Conservation (phyloP, 2,329 filamentous ascomycete genomes). For the Venturia effusa region DNA sequence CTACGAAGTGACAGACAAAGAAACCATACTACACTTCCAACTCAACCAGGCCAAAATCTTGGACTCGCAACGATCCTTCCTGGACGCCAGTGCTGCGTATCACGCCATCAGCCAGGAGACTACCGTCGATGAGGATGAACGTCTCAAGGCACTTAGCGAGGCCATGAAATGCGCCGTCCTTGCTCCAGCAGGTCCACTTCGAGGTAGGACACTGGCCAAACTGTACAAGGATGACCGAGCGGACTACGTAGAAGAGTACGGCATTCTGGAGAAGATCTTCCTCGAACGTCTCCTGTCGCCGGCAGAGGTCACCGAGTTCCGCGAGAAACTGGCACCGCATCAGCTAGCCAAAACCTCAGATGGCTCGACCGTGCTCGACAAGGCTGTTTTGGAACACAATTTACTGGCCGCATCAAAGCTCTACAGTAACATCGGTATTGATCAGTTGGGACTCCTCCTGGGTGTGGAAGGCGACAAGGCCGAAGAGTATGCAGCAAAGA, state of each 20-base stretch:
- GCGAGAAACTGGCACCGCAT: constrained; percentile 68
- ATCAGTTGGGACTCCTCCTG: constrained; percentile 64
- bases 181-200: constrained; percentile 77
- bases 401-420: constrained; percentile 66
- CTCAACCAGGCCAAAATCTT: constrained; percentile 87
- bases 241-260: constrained; percentile 62
- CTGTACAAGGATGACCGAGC: constrained; percentile 91
- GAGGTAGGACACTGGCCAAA: constrained; percentile 67
- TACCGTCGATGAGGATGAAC: constrained; percentile 75
- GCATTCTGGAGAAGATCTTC: constrained; percentile 96
- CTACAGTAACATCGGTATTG: constrained; percentile 42
- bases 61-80: constrained; percentile 80
- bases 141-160: constrained; percentile 71
- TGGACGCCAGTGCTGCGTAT: constrained; percentile 80
- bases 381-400: constrained; percentile 94
- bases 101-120: constrained; percentile 72
- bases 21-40: constrained; percentile 73
- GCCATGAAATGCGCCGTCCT: constrained; percentile 89
- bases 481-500: constrained; percentile 82
- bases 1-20: constrained; percentile 61
- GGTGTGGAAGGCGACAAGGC: constrained; percentile 71
- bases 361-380: constrained; percentile 83
- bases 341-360: constrained; percentile 85
- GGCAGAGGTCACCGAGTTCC: constrained; percentile 78
- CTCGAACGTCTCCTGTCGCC: constrained; percentile 73